Evolutionary conservation across 495 filamentous ascomycete genomes (phyloP), one percentile per base, ranked within the genome.

Genomic region (Hyaloscypha variabilis): DNA sequence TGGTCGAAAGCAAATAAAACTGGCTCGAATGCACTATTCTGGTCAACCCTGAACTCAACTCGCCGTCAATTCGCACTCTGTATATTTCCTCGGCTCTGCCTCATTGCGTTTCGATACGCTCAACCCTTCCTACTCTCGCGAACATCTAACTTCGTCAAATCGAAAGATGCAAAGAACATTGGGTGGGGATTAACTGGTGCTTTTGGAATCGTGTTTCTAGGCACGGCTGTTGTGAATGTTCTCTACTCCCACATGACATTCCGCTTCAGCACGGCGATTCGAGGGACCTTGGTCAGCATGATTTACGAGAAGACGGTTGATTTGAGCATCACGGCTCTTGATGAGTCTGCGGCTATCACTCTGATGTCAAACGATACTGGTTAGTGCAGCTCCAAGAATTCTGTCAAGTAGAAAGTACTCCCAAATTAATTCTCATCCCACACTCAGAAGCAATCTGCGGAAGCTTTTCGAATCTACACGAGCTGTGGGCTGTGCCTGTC

Each of bases 101-200:
- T 83, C 1, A 80, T 82, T n/a, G 86, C 71, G 0, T 86, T 91
- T 68, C 83, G 79, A 23, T 85, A 88, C 58, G 82, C 81, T 64
- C 88, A 91, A 67, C 88, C 89, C 0, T 82, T 92, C 54, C 79
- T 92, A 34, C 21, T 62, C 78, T 91, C 21, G 67, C 70, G 49
- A 51, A 62, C 14, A 75, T 79, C 30, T n/a, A 36, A 21, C 53
- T 67, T 36, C 17, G 21, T 39, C 8, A 55, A 31, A 4, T 14
- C 6, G 23, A 23, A 36, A 29, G 11, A 6, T 5, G 5, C 30
- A 39, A 83, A 81, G 0, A 34, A 10, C 24, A 85, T 85, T 79
- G 31, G 31, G 6, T 36, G 31, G 31, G 31, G 31, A 36, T 13
- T 36, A 6, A 36, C 31, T 6, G 31, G 31, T 6, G 31, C 31